Evolutionary conservation across 352 stramenopile genomes (phyloP).

Genomic region (Globisporangium apiculatum): DNA sequence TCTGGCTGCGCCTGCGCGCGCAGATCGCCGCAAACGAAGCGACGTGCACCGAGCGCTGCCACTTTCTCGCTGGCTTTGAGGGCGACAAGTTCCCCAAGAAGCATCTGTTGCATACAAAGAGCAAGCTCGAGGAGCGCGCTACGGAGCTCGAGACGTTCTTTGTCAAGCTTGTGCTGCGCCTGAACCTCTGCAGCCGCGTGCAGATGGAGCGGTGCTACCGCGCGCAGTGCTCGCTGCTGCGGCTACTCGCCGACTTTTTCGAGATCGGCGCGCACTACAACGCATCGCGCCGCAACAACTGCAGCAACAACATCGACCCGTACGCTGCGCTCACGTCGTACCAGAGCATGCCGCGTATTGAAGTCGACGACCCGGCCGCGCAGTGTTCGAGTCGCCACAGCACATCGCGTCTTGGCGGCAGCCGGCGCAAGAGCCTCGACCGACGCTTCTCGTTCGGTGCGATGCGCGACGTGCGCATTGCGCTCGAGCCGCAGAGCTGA

Average conservation of each 20-base stretch:
- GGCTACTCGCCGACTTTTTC: constrained; percentile 43
- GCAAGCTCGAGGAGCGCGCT: constrained; percentile 44
- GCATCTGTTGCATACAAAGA: constrained; percentile 58
- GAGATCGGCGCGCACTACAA: constrained; percentile 24
- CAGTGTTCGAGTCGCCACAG: constrained; percentile 1
- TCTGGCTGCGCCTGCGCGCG: constrained; percentile 47
- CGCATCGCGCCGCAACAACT: background rate
- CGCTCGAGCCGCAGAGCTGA: constrained; percentile 12
- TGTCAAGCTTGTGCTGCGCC: constrained; percentile 50
- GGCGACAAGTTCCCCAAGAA: constrained; percentile 76
- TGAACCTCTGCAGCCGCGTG: constrained; percentile 50
- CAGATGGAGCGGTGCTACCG: constrained; percentile 37
- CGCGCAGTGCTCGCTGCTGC: constrained; percentile 34
- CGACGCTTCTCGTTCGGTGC: constrained; percentile 28
- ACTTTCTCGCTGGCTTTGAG: constrained; percentile 62
- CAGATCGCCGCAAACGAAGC: constrained; percentile 20
- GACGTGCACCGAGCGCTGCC: constrained; percentile 46
- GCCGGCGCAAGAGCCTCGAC: constrained; percentile 13
- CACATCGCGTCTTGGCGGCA: constrained; percentile 7
- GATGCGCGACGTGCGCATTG: constrained; percentile 19
- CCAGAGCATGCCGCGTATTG: constrained; percentile 27
- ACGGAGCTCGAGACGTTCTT: constrained; percentile 56
- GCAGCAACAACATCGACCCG: constrained; percentile 5
- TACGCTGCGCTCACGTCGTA: constrained; percentile 18
- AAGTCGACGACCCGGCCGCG: constrained; percentile 7